Conservation (phyloP, 345 rosid species). For the Salix dunnii region DNA sequence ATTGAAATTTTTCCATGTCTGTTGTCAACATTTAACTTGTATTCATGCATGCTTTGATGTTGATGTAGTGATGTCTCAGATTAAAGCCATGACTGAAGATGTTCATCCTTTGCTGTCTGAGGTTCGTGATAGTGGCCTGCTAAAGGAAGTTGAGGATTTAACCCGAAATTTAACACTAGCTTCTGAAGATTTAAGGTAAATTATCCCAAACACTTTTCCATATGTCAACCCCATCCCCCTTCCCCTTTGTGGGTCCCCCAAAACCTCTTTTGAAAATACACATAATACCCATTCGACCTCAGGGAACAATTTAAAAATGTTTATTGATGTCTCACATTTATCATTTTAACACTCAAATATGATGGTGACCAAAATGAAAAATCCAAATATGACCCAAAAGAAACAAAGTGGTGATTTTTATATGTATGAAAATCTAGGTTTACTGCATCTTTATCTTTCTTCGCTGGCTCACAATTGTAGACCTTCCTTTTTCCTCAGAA, state of each 20-base stretch:
- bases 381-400: neutral
- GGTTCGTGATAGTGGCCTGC: conserved; percentile 76
- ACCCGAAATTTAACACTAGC: conserved; percentile 84
- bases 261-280: neutral
- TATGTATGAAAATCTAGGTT: neutral
- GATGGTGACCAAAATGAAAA: neutral
- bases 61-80: conserved; percentile 87
- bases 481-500: conserved; percentile 17
- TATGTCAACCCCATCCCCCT: neutral
- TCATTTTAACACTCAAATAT: no score
- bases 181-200: conserved; percentile 83
- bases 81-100: conserved; percentile 95
- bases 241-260: neutral
- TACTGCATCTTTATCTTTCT: neutral
- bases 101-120: conserved; percentile 91
- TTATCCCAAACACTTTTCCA: neutral
- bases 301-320: neutral
- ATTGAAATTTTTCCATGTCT: conserved; percentile 1
- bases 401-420: neutral
- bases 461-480: neutral
- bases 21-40: conserved; percentile 18
- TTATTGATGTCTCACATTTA: neutral
- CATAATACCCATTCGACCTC: neutral
- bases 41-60: conserved; percentile 47
- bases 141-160: conserved; percentile 80